Evolutionary conservation across 1,284 basidiomycete genomes (phyloP), one percentile per base, ranked within the genome.

Genomic region (Gomphus bonarii): DNA sequence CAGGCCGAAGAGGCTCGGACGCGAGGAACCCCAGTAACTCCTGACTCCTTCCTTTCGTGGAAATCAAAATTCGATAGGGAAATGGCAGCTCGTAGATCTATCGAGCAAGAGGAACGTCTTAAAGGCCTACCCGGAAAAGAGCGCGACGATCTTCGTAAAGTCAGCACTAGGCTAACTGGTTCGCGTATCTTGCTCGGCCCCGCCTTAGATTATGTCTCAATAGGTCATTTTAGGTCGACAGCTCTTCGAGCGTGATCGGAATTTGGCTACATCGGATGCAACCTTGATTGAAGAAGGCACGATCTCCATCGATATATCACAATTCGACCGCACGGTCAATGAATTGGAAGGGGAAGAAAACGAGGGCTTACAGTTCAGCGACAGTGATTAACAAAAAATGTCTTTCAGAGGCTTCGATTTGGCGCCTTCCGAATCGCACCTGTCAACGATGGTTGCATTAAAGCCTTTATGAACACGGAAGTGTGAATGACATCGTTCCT

Each of bases 1-100:
- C 63, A 95, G 90, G 93, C 83, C 48, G 92, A 95, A 68, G 91
- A 91, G 66, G 85, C 84, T 42, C 84, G 88, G 61, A 95, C 89
- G 58, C 81, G 87, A 58, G 95, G 95, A 42, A 97, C 95, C 12
- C 84, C 89, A 22, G 89, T 99, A 33, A 97, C 94, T 0, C 66
- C 76, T 10, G 86, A 86, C 59, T 81, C 84, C 1, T 99, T 97
- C 74, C 78, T 75, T 50, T 75, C 72, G 38, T 98, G 95, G 95
- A 87, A 88, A 67, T 70, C 71, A 25, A 80, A 75, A 61, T 97
- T 95, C 65, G 84, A 88, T 63, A 76, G 74, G 63, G 88, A 91
- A 68, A 69, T 82, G 63, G 74, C 77, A 8, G 66, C 67, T 35
- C 84, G 76, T 68, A 83, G 80, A 64, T 73, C 74, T 12, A 76